Evolutionary conservation across 192 early-diverging fungal species (phyloP), one percentile per base, ranked within the genome.

Genomic region (Coemansia guatemalensis): DNA sequence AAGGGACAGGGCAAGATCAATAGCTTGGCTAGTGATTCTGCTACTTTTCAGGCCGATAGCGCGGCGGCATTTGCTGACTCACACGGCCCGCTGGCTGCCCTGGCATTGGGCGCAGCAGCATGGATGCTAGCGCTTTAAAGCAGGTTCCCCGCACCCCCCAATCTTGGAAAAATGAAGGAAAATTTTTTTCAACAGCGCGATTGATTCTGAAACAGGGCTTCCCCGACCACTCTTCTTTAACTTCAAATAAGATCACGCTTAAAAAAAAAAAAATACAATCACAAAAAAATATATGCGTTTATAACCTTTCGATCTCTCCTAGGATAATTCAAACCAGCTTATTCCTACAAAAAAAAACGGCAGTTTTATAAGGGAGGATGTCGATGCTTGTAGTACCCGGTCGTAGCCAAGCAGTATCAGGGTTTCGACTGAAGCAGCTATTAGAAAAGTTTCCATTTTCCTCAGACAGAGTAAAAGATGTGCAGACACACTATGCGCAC

Each of bases 351-450:
- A n/a, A n/a, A n/a, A n/a, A n/a, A n/a, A n/a, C n/a, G n/a, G n/a
- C n/a, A n/a, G n/a, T n/a, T n/a, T n/a, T n/a, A n/a, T n/a, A n/a
- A n/a, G n/a, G 17, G 59, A 59, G 14, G 25, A 85, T 73, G 80
- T 47, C 63, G 5, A 95, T 97, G 92, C 83, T 97, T 60, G 83
- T 94, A 56, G 83, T 97, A n/a, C 90, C 93, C 53, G 93, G 92
- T 49, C 84, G 90, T 44, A 81, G 54, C 22, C 83, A 87, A 25
- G 89, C 93, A 24, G 79, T 94, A 24, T 95, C 95, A 0, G 80
- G 77, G 17, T 94, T 93, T 75, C 87, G 90, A 68, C 82, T 79
- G 23, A 72, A 82, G 6, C 73, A 73, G 59, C 76, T 93, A 44
- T 56, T 88, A 20, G 81, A 81, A 51, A 78, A 82, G 55, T 60